A percentile compares a stretch with the other conserved stretches of the same genome.
These are phyloP conservation scores for Phytophthora citrophthora DNA, from an alignment of 352 stramenopile species.

Conservation along the genomic window DNA sequence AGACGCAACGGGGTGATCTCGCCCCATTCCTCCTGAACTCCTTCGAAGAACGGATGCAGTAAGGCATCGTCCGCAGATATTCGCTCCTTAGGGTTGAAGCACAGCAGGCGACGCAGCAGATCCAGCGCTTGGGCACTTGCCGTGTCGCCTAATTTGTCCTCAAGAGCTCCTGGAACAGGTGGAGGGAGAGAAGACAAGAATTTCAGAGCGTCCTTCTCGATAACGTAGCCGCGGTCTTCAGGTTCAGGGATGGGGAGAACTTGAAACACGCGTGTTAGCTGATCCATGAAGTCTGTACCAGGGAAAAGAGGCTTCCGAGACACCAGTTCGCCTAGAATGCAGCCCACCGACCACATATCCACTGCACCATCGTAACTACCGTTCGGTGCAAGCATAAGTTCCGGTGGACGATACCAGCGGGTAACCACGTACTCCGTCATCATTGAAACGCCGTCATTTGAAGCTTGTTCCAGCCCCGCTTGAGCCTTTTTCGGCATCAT, in stretches of 20 bases:
- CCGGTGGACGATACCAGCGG: slow-evolving; percentile 91
- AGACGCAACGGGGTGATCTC: slow-evolving; percentile 68
- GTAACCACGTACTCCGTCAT: slow-evolving; percentile 93
- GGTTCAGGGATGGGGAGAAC: slow-evolving; percentile 74
- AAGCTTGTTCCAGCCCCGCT: slow-evolving; percentile 13
- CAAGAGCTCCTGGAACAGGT: slow-evolving; percentile 58
- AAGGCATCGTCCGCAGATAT: slow-evolving; percentile 92
- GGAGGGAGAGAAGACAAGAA: slow-evolving; percentile 79
- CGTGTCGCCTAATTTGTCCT: slow-evolving; percentile 60
- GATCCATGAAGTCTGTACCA: slow-evolving; percentile 86
- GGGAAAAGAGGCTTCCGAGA: slow-evolving; percentile 81
- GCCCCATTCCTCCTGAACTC: slow-evolving; percentile 90
- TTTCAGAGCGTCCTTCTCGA: slow-evolving; percentile 87
- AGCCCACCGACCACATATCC: slow-evolving; percentile 89
- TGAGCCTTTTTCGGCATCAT: slow-evolving; percentile 71
- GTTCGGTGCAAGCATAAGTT: slow-evolving; percentile 93
- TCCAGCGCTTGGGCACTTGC: slow-evolving; percentile 62
- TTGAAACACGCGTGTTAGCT: slow-evolving; percentile 84
- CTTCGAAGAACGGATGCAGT: slow-evolving; percentile 87
- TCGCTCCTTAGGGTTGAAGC: slow-evolving; percentile 92
- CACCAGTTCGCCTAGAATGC: slow-evolving; percentile 94
- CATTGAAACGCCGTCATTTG: slow-evolving; percentile 50
- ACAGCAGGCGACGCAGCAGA: slow-evolving; percentile 87
- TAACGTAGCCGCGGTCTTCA: slow-evolving; percentile 67
- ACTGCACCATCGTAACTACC: slow-evolving; percentile 89